Conservation (phyloP, 2,329 filamentous ascomycete species). For the Colletotrichum spinosum region DNA sequence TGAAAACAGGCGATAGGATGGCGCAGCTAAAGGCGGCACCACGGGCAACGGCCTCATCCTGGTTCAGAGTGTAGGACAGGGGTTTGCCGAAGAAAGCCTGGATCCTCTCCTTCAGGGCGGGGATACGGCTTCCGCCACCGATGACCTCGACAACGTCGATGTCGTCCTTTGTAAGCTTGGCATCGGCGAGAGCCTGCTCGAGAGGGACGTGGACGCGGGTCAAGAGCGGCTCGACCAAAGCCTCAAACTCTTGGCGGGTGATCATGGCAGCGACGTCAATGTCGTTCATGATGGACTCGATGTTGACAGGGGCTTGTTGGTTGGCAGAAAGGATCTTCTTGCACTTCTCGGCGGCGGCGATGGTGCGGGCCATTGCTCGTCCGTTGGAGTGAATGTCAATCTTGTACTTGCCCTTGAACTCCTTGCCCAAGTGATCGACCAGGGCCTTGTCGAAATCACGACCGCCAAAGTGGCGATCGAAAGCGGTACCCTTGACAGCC, state of each 20-base stretch:
- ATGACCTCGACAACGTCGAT: constrained; percentile 95
- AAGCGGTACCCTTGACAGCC: constrained; percentile 90
- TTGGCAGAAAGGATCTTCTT: constrained; percentile 99
- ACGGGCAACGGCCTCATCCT: constrained; percentile 95
- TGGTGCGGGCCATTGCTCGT: constrained; percentile 89
- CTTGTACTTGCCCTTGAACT: constrained; percentile 98
- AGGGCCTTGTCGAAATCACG: constrained; percentile 97
- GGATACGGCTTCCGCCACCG: constrained; percentile 94
- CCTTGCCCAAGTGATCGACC: constrained; percentile 92
- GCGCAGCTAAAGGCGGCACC: constrained; percentile 98
- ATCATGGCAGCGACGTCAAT: constrained; percentile 90
- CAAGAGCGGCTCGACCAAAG: constrained; percentile 87
- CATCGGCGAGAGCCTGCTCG: constrained; percentile 93
- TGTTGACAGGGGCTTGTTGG: constrained; percentile 90
- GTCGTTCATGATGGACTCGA: constrained; percentile 99
- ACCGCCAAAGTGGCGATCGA: constrained; percentile 96
- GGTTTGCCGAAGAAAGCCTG: constrained; percentile 91
- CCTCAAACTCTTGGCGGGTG: constrained; percentile 94
- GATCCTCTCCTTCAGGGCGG: constrained; percentile 90
- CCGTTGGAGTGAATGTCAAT: constrained; percentile 92
- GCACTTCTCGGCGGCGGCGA: constrained; percentile 92
- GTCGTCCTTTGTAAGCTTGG: constrained; percentile 89
- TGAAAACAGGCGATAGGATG: constrained; percentile 96
- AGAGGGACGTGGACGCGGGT: constrained; percentile 78
- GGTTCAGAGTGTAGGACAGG: constrained; percentile 96